Evolutionary conservation across 2,329 filamentous ascomycete genomes (phyloP), one percentile per base, ranked within the genome.

Genomic region (Acephala macrosclerotiorum): DNA sequence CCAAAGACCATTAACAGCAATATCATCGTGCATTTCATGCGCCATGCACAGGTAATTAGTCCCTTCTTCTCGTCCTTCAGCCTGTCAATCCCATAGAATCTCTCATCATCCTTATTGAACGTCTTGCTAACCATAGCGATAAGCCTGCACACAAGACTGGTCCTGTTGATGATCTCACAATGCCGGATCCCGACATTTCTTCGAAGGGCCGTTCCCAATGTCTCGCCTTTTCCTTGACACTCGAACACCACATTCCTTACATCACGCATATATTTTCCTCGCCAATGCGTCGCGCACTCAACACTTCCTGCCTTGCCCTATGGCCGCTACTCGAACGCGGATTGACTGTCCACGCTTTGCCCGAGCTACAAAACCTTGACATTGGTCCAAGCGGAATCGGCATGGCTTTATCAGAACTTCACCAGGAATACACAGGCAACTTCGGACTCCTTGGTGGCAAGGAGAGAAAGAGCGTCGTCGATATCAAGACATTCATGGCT

Each of bases 21-120:
- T 20, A n/a, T 49, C n/a, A 49, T 49, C n/a, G 45, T 49, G 22
- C 45, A 49, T 49, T 49, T 49, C 45, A 49, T 49, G 45, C 45
- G 22, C 7, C 45, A 49, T 49, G 45, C 45, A n/a, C 6, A 49
- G 18, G 45, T 49, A n/a, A 25, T 18, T 49, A 8, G 8, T 20
- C 22, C 45, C 22, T 18, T n/a, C 16, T 49, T 49, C 45, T 49
- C 8, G 18, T 49, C 45, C n/a, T n/a, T n/a, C n/a, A n/a, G n/a
- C n/a, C n/a, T n/a, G n/a, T n/a, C n/a, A n/a, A n/a, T n/a, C n/a
- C n/a, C n/a, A n/a, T n/a, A n/a, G n/a, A n/a, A n/a, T n/a, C n/a
- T n/a, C n/a, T n/a, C n/a, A n/a, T n/a, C n/a, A n/a, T n/a, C n/a
- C n/a, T n/a, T n/a, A n/a, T n/a, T n/a, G n/a, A n/a, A n/a, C 22